Conservation (phyloP, 495 filamentous ascomycete species). For the Saxophila tyrrhenica region DNA sequence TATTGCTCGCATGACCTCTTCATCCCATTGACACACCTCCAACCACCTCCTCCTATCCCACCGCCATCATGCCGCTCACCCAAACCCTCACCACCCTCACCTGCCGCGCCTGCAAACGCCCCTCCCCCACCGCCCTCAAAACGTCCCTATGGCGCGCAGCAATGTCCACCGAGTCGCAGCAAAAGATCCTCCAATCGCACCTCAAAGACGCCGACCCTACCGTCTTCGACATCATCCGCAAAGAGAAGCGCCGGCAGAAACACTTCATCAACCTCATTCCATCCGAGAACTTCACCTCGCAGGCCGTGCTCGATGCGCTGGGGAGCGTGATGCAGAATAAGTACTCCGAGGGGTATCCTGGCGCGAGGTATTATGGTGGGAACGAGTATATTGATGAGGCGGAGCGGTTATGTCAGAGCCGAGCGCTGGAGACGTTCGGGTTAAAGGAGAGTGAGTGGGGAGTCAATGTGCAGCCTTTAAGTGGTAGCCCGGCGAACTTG, state of each 20-base stretch:
- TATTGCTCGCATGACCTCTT: not conserved
- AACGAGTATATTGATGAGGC: conserved; percentile 92
- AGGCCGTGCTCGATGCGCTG: conserved; percentile 89
- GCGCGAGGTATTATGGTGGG: conserved; percentile 92
- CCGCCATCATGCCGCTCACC: not conserved
- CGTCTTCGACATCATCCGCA: conserved; percentile 78
- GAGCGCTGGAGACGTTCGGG: conserved; percentile 78
- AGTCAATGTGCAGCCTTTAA: conserved; percentile 93
- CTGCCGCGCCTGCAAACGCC: conserved; percentile 16
- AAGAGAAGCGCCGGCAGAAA: conserved; percentile 90
- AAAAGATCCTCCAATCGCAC: conserved; percentile 62
- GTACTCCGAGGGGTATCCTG: conserved; percentile 97
- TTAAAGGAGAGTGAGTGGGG: conserved; percentile 84
- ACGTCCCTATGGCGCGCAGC: not conserved
- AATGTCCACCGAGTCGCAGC: conserved; percentile 48
- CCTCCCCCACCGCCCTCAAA: not conserved
- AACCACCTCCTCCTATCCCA: not conserved
- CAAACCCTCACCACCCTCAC: not conserved
- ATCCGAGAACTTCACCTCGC: conserved; percentile 97
- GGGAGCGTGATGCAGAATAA: conserved; percentile 99
- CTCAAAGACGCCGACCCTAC: conserved; percentile 78
- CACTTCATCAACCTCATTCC: conserved; percentile 98
- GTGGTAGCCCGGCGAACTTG: conserved; percentile 90
- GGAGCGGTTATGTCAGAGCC: conserved; percentile 77
- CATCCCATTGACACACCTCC: not conserved